Evolutionary conservation across 495 filamentous ascomycete genomes (phyloP), one percentile per base, ranked within the genome.

Genomic region (Aspergillus homomorphus): DNA sequence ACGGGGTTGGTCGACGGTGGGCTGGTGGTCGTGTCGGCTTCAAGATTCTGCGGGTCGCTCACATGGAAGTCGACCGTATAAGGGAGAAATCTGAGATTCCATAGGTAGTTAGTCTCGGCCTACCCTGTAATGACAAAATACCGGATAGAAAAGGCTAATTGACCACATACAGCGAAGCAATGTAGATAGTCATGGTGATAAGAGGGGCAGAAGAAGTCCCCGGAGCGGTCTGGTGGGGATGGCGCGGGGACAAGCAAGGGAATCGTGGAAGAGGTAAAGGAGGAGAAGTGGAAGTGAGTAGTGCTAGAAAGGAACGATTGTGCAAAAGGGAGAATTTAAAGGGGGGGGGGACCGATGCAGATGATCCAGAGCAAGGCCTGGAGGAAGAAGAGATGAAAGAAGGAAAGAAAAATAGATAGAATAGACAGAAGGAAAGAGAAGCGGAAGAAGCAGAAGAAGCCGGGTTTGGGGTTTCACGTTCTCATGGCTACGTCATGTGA

Each of bases 41-140:
- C 58, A 49, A 38, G 71, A 54, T 53, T 59, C 62, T 64, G 67
- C 24, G 63, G 56, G 46, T 70, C 65, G 51, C 63, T 66, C 33
- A 75, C 60, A 53, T 80, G 70, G 62, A 96, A 97, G 66, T 93
- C 85, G 62, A 96, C 78, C 2, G 92, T 97, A 67, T 95, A 89
- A 6, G 92, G 92, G 24, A 96, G 85, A 69, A 95, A 95, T 45
- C 92, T 96, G 62, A 48, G 12, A 2, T 38, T 9, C 15, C 33
- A 38, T 10, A 30, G 8, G 2, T 14, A 10, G 33, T 38, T 38
- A 38, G 15, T 14, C 33, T 2, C 7, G 33, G 12, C 33, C 12
- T 7, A n/a, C 21, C 21, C 24, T 18, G 8, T 3, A 45, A 44
- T 16, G 38, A 33, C 22, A 23, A 33, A 62, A 48, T 69, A 54